Evolutionary conservation across 2,329 filamentous ascomycete genomes (phyloP).

Genomic region (Elsinoe ampelina): DNA sequence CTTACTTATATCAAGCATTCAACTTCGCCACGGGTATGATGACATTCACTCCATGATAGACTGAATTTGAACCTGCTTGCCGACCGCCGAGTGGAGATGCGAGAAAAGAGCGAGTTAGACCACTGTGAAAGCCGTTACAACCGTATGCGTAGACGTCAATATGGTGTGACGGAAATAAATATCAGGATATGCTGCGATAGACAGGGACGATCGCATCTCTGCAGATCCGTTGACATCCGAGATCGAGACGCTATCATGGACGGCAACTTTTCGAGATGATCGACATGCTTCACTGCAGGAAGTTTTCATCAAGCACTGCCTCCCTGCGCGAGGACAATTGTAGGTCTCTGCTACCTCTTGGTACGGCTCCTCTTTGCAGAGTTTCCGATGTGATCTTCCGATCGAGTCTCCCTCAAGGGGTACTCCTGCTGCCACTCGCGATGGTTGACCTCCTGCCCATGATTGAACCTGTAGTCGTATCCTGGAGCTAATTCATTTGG

Average conservation of each 20-base stretch:
- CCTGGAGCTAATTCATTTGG: background rate
- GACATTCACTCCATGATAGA: background rate
- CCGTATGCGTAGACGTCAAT: background rate
- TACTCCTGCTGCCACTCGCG: no score
- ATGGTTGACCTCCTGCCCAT: no score
- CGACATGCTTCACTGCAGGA: background rate
- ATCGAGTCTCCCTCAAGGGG: no score
- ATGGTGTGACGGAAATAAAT: background rate
- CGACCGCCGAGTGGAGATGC: background rate
- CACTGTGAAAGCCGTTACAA: background rate
- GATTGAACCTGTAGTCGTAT: no score
- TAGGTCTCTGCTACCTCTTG: background rate
- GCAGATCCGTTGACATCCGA: slow-evolving; percentile 17
- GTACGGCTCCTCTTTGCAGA: no score
- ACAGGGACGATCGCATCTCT: background rate
- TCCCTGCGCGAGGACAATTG: background rate
- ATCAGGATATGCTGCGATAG: background rate
- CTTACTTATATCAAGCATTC: background rate
- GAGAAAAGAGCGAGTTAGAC: background rate
- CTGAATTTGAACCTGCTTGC: background rate
- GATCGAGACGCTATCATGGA: background rate
- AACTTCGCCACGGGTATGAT: background rate
- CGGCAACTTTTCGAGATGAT: background rate
- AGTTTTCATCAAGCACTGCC: background rate
- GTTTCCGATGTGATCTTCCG: no score